Percentiles rank a stretch among this genome's conserved stretches.
phyloP scores from a whole-genome alignment of 1,139 yeast species.

The Lodderomyces oxycetoniae region DNA sequence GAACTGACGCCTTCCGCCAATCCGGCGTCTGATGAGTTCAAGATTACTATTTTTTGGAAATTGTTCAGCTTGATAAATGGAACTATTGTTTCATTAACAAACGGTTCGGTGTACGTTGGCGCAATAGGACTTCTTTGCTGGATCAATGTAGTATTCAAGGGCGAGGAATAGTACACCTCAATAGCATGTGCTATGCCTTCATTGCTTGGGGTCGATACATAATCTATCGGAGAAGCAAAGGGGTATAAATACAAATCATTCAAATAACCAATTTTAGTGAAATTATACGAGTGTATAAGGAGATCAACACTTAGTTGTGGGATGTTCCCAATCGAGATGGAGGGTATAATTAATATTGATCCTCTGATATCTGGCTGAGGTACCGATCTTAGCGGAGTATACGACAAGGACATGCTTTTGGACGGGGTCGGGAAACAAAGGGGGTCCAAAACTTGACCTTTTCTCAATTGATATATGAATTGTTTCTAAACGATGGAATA shows the following conservation, averaged over 20 bases:
- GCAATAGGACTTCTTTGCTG: slow-evolving; percentile 85
- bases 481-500: too few relatives aligned
- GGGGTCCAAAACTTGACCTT: too few relatives aligned
- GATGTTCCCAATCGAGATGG: slow-evolving; percentile 83
- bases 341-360: slow-evolving; percentile 54
- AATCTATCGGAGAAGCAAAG: slow-evolving; percentile 75
- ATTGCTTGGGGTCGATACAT: slow-evolving; percentile 5
- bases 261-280: slow-evolving; percentile 49
- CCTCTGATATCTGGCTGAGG: slow-evolving; percentile 1
- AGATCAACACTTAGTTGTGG: slow-evolving; percentile 82
- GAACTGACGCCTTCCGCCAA: slow-evolving; percentile 25
- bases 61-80: slow-evolving; percentile 41
- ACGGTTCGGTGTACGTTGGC: slow-evolving; percentile 53
- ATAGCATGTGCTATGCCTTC: slow-evolving; percentile 52
- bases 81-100: slow-evolving; percentile 48
- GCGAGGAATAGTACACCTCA: slow-evolving; percentile 49
- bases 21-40: slow-evolving; percentile 75
- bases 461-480: too few relatives aligned
- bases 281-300: slow-evolving; percentile 56
- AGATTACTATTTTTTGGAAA: slow-evolving; percentile 48
- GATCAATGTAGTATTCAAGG: slow-evolving; percentile 47
- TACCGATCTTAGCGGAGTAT: slow-evolving; percentile 2
- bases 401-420: slow-evolving; percentile 6
- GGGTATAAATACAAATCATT: slow-evolving; percentile 69
- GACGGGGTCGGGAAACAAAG: too few relatives aligned